Evolutionary conservation across 129 eudicot genomes (phyloP).

Genomic region (Heracleum sosnowskyi): DNA sequence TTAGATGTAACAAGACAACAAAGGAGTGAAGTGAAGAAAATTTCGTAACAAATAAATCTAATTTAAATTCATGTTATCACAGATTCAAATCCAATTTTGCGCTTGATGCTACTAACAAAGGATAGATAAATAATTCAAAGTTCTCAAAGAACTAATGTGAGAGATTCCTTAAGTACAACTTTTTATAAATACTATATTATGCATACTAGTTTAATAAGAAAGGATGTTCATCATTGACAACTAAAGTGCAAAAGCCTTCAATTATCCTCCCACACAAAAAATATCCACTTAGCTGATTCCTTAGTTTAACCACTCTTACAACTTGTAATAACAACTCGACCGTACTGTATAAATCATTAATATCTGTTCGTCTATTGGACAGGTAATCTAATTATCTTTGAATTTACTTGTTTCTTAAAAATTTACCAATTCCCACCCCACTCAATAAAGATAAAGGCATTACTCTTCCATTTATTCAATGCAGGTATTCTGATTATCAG

Average conservation of each 20-base stretch:
- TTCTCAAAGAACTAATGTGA: neutral
- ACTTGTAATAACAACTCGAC: neutral
- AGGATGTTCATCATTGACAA: neutral
- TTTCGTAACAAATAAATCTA: no score
- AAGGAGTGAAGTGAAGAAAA: neutral
- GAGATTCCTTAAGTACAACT: neutral
- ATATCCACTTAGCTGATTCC: neutral
- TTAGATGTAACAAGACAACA: neutral
- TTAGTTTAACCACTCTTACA: neutral
- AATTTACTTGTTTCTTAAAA: neutral
- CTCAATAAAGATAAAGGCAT: neutral
- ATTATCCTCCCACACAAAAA: neutral
- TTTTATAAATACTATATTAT: neutral
- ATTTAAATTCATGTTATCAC: neutral
- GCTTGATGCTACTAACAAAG: neutral
- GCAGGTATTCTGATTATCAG: neutral
- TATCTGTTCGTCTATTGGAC: neutral
- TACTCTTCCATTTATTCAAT: neutral
- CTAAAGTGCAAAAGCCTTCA: neutral
- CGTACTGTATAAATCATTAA: neutral
- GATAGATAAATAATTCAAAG: neutral
- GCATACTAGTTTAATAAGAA: neutral
- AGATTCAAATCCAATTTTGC: neutral
- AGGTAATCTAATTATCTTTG: neutral
- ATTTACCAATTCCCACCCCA: neutral